Base-by-base conservation (phyloP, 305 asterid species). In the Salvia sclarea region DNA sequence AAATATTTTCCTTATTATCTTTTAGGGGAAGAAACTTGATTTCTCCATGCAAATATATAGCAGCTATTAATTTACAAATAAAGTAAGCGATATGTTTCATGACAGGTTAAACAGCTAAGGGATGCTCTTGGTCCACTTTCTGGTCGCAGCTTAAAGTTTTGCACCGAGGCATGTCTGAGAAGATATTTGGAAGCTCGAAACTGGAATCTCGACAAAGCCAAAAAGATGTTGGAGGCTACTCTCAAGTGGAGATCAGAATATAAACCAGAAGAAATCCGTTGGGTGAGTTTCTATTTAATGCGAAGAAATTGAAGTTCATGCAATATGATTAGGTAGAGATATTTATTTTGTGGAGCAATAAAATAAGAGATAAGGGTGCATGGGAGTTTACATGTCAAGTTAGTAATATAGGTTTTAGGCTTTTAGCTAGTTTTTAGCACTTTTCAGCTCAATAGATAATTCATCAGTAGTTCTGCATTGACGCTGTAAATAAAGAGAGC, bases 201-300 rank as follows among this genome's bases (percentile, higher is more conserved):
- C 21, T 86, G 97, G 95, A 80, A 88, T 70, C 78, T 90, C 35
- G 93, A 79, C 38, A 88, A 90, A 70, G 93, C 96, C 43, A 76
- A 83, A 33, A 92, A 82, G 60, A 88, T 92, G 97, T 49, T 92
- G 76, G 83, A 80, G 70, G 93, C 82, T 64, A 81, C 95, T 54
- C 74, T 92, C n/a, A 80, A 78, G 69, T 92, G 98, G 98, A 80
- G 98, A 54, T 72, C 81, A 24, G 70, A 81, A 41, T 92, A 63
- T 69, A 90, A 85, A 68, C 97, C 97, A n/a, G 98, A 92, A 79
- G 97, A 92, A 76, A 90, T 83, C 54, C 89, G 92, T 54, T 92
- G 97, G 98, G 98, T 90, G 76, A 82, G 81, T 68, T 7, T 17
- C 24, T 24, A 21, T 28, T 28, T 17, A 18, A 40, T 40, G 37